These are phyloP conservation scores for Hypholoma sublateritium DNA, from an alignment of 768 basidiomycete species.

Conservation along the genomic window DNA sequence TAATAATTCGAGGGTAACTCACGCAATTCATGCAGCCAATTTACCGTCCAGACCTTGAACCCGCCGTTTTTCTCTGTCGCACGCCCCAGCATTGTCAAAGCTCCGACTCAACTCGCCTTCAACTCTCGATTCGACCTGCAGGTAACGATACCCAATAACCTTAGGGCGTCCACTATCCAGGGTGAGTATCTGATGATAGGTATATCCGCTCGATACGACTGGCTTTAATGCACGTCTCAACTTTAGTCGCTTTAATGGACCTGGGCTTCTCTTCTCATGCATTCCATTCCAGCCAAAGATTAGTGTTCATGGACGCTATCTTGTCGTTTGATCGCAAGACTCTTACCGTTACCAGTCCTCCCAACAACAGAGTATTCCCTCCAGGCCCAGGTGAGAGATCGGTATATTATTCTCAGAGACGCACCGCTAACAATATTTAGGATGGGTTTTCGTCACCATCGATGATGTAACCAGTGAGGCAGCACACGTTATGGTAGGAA, in stretches of 20 bases:
- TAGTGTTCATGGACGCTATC: constrained; percentile 35
- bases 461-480: constrained; percentile 37
- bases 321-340: constrained; percentile 31
- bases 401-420: background rate
- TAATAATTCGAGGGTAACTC: background rate
- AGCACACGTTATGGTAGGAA: constrained; percentile 38
- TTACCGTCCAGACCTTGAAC: constrained; percentile 38
- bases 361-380: constrained; percentile 37
- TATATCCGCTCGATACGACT: too few species aligned
- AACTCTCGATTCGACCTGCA: constrained; percentile 29
- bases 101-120: constrained; percentile 33
- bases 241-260: constrained; percentile 37
- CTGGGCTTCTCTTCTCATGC: constrained; percentile 43
- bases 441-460: constrained; percentile 29
- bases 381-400: constrained; percentile 35
- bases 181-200: constrained; percentile 14
- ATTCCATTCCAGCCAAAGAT: constrained; percentile 37
- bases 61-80: constrained; percentile 39
- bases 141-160: constrained; percentile 26
- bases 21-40: constrained; percentile 24
- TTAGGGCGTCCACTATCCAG: constrained; percentile 25
- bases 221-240: background rate
- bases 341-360: constrained; percentile 33
- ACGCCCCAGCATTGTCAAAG: constrained; percentile 29
- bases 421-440: constrained; percentile 12